Conservation (phyloP, 352 stramenopile genomes). For the Globisporangium perplexum region DNA sequence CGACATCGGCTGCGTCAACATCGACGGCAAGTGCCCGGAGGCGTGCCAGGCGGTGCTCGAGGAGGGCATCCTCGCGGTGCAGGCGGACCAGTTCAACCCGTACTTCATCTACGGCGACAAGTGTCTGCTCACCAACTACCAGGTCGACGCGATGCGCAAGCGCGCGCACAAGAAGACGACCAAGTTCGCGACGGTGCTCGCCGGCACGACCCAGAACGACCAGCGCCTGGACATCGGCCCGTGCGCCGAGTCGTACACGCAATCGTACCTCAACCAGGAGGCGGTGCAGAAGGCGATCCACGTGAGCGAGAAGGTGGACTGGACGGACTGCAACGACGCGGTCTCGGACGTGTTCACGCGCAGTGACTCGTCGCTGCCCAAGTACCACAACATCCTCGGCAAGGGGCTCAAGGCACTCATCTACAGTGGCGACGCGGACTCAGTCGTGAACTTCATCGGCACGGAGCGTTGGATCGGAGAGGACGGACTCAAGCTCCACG, state of each 20-base stretch:
- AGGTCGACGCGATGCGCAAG: conserved; percentile 44
- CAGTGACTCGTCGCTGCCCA: conserved; percentile 49
- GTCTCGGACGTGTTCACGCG: conserved; percentile 49
- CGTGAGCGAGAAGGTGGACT: conserved; percentile 34
- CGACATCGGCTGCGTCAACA: conserved; percentile 61
- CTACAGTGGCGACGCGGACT: conserved; percentile 77
- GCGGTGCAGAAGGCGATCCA: conserved; percentile 64
- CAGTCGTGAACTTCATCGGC: conserved; percentile 79
- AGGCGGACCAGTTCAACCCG: conserved; percentile 49
- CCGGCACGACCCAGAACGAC: conserved; percentile 6
- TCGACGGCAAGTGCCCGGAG: conserved; percentile 30
- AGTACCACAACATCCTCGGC: conserved; percentile 64
- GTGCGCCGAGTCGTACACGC: conserved; percentile 63
- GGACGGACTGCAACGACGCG: conserved; percentile 62
- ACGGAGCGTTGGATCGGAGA: conserved; percentile 87
- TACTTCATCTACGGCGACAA: conserved; percentile 84
- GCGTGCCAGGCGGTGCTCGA: conserved; percentile 43
- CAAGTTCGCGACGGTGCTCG: conserved; percentile 12
- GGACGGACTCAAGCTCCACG: conserved; percentile 58
- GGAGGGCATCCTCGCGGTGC: conserved; percentile 36
- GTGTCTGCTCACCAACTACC: conserved; percentile 57
- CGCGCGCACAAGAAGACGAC: conserved; percentile 26
- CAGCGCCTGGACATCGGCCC: conserved; percentile 54
- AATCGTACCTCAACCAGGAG: conserved; percentile 51
- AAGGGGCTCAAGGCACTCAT: conserved; percentile 50